Percentiles rank a stretch among this genome's conserved stretches.
phyloP scores from a whole-genome alignment of 2,329 filamentous ascomycete species.

The Phialophora tarda region DNA sequence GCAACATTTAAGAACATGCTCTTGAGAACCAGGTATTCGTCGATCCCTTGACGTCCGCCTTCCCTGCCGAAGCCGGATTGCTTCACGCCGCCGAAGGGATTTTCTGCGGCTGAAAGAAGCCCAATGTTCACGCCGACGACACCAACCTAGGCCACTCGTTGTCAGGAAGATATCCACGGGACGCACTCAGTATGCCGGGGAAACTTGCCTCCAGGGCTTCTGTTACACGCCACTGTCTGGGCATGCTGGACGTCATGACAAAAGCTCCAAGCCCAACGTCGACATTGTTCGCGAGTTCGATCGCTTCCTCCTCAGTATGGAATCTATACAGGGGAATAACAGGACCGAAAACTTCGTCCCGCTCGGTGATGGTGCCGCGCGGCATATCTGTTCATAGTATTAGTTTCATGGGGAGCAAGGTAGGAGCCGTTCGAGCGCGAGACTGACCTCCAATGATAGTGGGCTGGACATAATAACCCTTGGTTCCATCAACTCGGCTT shows the following conservation, averaged over 20 bases:
- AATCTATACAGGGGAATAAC: conserved; percentile 46
- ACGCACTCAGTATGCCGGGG: no score
- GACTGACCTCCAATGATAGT: no score
- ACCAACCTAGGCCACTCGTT: no score
- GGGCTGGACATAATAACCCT: no score
- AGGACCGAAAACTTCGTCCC: conserved; percentile 65
- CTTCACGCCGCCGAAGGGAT: conserved; percentile 39
- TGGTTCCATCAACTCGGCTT: no score
- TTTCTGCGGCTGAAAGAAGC: conserved; percentile 57
- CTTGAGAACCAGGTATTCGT: conserved; percentile 77
- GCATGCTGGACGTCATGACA: conserved; percentile 58
- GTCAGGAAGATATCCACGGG: no score
- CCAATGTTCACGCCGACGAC: conserved; percentile 42
- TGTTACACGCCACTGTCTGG: conserved; percentile 62
- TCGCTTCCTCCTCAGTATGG: conserved; percentile 63
- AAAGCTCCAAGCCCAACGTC: conserved; percentile 62
- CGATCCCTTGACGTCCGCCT: conserved; percentile 51
- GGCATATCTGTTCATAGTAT: no score
- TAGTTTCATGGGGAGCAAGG: no score
- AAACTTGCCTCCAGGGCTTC: no score
- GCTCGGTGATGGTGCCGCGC: no score
- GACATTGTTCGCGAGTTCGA: conserved; percentile 60
- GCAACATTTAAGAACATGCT: conserved; percentile 42
- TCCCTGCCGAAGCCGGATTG: conserved; percentile 38
- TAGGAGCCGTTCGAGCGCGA: no score